Evolutionary conservation across 2,329 filamentous ascomycete genomes (phyloP).

Genomic region (Aspergillus quadrilineatus): DNA sequence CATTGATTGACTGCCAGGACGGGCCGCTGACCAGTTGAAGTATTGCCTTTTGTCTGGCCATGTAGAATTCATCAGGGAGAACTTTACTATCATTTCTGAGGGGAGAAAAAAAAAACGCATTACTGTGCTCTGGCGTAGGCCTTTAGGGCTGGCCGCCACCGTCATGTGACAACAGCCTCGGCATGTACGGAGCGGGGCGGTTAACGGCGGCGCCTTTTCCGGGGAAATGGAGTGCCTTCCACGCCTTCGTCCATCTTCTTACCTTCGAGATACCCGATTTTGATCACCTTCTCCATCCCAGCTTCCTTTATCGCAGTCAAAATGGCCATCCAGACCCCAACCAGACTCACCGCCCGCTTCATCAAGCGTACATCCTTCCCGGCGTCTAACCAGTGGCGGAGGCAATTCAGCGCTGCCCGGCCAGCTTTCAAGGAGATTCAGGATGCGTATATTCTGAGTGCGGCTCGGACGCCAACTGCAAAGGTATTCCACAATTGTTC

Average conservation of each 20-base stretch:
- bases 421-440: slow-evolving; percentile 65
- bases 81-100: too few species aligned
- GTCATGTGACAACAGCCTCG: slow-evolving; percentile 13
- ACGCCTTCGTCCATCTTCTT: background rate
- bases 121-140: too few species aligned
- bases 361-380: slow-evolving; percentile 34
- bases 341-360: slow-evolving; percentile 23
- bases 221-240: slow-evolving; percentile 1
- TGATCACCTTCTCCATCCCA: background rate
- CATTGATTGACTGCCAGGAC: too few species aligned
- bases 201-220: slow-evolving; percentile 14
- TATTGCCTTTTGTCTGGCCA: too few species aligned
- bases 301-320: background rate
- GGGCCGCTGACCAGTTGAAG: too few species aligned
- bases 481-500: slow-evolving; percentile 58
- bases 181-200: slow-evolving; percentile 10
- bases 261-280: background rate
- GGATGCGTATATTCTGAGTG: slow-evolving; percentile 92
- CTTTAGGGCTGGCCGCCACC: background rate
- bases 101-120: too few species aligned
- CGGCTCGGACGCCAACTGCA: slow-evolving; percentile 81
- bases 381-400: slow-evolving; percentile 48
- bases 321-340: slow-evolving; percentile 9
- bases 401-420: slow-evolving; percentile 54
- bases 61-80: too few species aligned